These are phyloP conservation scores for Tolypocladium ovalisporum DNA, from an alignment of 2,329 filamentous ascomycete genomes.

Conservation along the genomic window DNA sequence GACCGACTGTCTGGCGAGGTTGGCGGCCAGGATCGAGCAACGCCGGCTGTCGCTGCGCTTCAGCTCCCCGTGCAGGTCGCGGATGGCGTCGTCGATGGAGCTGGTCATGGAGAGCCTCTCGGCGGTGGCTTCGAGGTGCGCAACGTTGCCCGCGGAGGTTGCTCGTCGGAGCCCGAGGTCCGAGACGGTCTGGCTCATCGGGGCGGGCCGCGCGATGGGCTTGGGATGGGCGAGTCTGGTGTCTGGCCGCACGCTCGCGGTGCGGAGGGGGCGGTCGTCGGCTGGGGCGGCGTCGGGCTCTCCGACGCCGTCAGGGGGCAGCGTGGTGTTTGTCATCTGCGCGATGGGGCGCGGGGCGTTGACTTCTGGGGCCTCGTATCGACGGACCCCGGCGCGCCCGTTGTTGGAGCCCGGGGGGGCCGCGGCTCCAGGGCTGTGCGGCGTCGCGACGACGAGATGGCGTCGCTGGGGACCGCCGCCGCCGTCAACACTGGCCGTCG, in stretches of 20 bases:
- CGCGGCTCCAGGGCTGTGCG: neutral
- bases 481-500: neutral
- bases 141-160: constrained; percentile 56
- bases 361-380: constrained; percentile 5
- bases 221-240: constrained; percentile 28
- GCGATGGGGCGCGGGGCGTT: constrained; percentile 1
- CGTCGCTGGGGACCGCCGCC: neutral
- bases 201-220: constrained; percentile 37
- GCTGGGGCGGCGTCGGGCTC: constrained; percentile 3
- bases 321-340: constrained; percentile 4
- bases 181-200: constrained; percentile 35
- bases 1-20: constrained; percentile 22
- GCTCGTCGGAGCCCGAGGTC: constrained; percentile 51
- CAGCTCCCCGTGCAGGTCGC: constrained; percentile 59
- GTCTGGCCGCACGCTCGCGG: constrained; percentile 31
- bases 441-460: neutral
- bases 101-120: constrained; percentile 64
- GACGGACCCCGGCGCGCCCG: constrained; percentile 5
- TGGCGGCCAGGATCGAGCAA: constrained; percentile 48
- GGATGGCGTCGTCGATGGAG: constrained; percentile 69
- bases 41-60: constrained; percentile 59
- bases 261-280: constrained; percentile 17
- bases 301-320: constrained; percentile 2
- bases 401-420: constrained; percentile 3
- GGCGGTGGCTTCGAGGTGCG: constrained; percentile 63